Conservation (phyloP, 371 early-diverging fungal genomes). For the Rhizomucor miehei region DNA sequence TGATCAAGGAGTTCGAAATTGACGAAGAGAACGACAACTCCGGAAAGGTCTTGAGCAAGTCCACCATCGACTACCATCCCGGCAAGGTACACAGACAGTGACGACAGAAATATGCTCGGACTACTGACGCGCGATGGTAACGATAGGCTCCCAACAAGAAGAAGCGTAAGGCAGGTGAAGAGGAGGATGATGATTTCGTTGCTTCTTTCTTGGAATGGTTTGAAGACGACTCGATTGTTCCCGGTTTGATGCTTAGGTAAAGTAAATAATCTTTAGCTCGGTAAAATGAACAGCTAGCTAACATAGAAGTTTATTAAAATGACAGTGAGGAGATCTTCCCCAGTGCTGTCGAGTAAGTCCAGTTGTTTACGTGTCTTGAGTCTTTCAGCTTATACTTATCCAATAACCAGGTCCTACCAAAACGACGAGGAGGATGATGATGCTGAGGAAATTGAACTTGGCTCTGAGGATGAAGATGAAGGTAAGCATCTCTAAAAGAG, state of each 20-base stretch:
- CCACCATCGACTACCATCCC: constrained; percentile 49
- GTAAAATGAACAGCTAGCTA: neutral
- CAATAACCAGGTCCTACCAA: constrained; percentile 6
- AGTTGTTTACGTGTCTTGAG: neutral
- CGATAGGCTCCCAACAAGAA: constrained; percentile 20
- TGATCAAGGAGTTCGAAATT: constrained; percentile 48
- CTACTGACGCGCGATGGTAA: neutral
- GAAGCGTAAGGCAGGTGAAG: constrained; percentile 48
- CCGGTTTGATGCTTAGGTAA: constrained; percentile 30
- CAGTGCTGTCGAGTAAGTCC: constrained; percentile 30
- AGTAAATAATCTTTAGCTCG: neutral
- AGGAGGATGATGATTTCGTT: constrained; percentile 26
- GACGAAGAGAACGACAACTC: constrained; percentile 33
- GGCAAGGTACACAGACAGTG: constrained; percentile 46
- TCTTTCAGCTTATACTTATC: neutral
- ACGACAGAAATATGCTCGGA: neutral
- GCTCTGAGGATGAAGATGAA: constrained; percentile 18
- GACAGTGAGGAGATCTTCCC: constrained; percentile 43
- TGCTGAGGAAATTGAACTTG: constrained; percentile 39
- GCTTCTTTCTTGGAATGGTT: constrained; percentile 49
- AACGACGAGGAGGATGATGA: constrained; percentile 25
- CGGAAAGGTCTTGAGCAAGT: constrained; percentile 23
- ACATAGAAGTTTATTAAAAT: neutral
- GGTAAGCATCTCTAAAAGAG: neutral
- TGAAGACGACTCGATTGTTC: constrained; percentile 33